A percentile compares a stretch with the other conserved stretches of the same genome.
Conservation (phyloP, 331 rosid genomes). For the Phaseolus coccineus region DNA sequence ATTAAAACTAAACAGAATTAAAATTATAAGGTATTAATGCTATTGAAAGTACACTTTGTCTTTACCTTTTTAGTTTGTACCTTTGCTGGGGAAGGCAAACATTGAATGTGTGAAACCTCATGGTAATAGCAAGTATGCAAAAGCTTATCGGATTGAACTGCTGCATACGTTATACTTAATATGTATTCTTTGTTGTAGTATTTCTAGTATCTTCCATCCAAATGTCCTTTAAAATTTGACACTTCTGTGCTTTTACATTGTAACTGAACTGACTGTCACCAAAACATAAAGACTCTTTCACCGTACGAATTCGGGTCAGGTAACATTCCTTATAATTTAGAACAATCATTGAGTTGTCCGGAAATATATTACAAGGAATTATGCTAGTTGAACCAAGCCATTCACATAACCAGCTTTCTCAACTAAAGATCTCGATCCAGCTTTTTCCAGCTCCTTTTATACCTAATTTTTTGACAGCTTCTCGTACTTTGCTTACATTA, state of each 20-base stretch:
- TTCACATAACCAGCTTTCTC: slow-evolving; percentile 45
- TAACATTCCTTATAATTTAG: slow-evolving; percentile 13
- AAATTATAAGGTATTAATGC: background rate
- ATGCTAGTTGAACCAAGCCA: slow-evolving; percentile 37
- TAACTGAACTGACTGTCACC: slow-evolving; percentile 35
- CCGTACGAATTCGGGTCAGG: slow-evolving; percentile 27
- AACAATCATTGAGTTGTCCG: background rate
- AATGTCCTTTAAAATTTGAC: slow-evolving; percentile 8
- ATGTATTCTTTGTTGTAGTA: slow-evolving; percentile 20
- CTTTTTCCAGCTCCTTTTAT: slow-evolving; percentile 77
- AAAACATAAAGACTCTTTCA: slow-evolving; percentile 42
- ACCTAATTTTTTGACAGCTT: slow-evolving; percentile 61
- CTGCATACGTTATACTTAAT: slow-evolving; percentile 5
- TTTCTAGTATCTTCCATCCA: slow-evolving; percentile 28
- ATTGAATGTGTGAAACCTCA: slow-evolving; percentile 34
- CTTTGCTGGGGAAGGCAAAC: slow-evolving; percentile 21
- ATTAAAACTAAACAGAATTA: slow-evolving; percentile 18
- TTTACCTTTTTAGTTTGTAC: slow-evolving; percentile 28
- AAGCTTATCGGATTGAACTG: slow-evolving; percentile 31
- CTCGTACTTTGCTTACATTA: slow-evolving; percentile 65
- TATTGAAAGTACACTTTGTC: slow-evolving; percentile 19
- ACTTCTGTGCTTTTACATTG: slow-evolving; percentile 30
- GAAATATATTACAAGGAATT: slow-evolving; percentile 21
- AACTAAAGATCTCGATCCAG: slow-evolving; percentile 80
- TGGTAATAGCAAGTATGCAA: slow-evolving; percentile 32